Evolutionary conservation across 2,329 filamentous ascomycete species (phyloP), one percentile per base, ranked within the genome.

Genomic region (Aspergillus fumigatus): DNA sequence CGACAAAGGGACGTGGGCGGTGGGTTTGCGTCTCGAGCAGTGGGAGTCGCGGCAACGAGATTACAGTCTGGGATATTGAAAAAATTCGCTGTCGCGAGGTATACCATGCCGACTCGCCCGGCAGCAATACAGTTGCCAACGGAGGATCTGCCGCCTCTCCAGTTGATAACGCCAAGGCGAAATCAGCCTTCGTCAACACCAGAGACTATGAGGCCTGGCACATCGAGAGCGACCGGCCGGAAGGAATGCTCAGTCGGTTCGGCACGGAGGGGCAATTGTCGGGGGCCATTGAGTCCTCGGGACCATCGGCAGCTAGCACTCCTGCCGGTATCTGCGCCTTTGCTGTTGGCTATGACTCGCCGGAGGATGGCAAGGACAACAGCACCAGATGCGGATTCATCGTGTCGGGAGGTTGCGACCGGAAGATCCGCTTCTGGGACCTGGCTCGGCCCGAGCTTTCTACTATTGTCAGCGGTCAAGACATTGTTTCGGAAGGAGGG

Each of bases 61-160:
- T 99, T 32, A 95, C 91, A 0, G 89, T 96, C 0, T 99, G 94
- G 94, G 94, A 97, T 68, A 80, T 97, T 17, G 93, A 97, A 70
- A 95, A 93, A 75, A 85, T 87, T 7, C 83, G 89, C 48, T 99
- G 94, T 68, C 85, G 90, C 57, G 92, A 97, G 71, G 87, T 97
- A 1, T 96, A 96, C 71, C 87, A 91, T 71, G 71, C 80, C 7
- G 82, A 85, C 29, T 67, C 67, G 8, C 59, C 62, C 1, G 61
- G 60, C 11, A 60, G 59, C 38, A 66, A 62, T 29, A 57, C 56
- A 26, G 51, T 51, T 27, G 6, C 60, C 19, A 65, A 64, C 38
- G 83, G 84, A 26, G 80, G 59, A 32, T 56, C 62, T 35, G 59
- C 77, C 52, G 83, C 85, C 74, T 82, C 88, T 32, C 69, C 70